Evolutionary conservation across 148 eudicot species (phyloP), one percentile per base, ranked within the genome.

Genomic region (Silene latifolia): DNA sequence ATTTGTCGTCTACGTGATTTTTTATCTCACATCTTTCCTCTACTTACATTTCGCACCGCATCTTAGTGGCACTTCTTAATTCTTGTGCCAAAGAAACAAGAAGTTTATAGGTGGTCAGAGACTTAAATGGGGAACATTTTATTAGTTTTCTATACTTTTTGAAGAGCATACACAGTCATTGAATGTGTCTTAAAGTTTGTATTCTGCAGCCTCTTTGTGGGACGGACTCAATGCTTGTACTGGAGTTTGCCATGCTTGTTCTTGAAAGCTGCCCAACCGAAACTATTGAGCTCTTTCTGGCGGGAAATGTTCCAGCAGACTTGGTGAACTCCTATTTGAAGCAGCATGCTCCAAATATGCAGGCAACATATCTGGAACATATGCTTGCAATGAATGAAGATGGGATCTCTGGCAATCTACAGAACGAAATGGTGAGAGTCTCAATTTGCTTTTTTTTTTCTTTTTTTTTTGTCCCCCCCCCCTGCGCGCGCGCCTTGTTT

Each of bases 341-440:
- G 81, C 90, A 90, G 82, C 93, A 96, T 88, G 95, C 99, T 78
- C 99, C 99, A 42, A 87, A 77, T 83, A 89, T 96, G 99, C 99
- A 96, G 83, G 96, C 98, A 73, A 90, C 83, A 13, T 96, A 96
- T 83, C 79, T 96, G 71, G 99, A 96, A 79, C 91, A 83, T 69
- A 96, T 96, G 99, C 91, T 92, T 74, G 77, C 89, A 56, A 87
- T 88, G 93, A 90, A 92, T 75, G 95, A 91, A 83, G 88, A 89
- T 82, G 90, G 91, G 53, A 88, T 96, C 81, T 87, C 99, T 44
- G 97, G 98, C 64, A 90, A 89, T 86, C 83, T 96, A 76, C 99
- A 96, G 86, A 92, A 92, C 80, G 99, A 96, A 87, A 92, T 96
- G 99, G 99, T 96, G 85, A 80, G 63, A 74, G 48, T 54, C 27